These are phyloP conservation scores for Colletotrichum filicis DNA, from an alignment of 2,329 filamentous ascomycete genomes.

Conservation along the genomic window DNA sequence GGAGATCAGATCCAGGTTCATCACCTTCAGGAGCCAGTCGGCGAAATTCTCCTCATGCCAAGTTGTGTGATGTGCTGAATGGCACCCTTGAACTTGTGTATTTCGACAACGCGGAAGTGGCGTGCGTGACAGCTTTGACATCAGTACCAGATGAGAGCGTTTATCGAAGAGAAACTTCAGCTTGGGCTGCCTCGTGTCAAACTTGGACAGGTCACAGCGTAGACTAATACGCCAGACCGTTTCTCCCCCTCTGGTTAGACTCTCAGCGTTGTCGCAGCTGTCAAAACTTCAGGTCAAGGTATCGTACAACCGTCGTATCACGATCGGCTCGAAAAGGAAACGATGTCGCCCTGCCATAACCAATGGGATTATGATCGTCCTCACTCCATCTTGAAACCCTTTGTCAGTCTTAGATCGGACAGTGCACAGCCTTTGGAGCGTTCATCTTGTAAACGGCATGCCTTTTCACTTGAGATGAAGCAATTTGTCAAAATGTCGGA, in stretches of 20 bases:
- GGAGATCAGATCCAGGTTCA: conserved; percentile 22
- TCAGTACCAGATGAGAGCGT: not conserved
- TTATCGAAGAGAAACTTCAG: conserved; percentile 5
- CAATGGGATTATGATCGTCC: not conserved
- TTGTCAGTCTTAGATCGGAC: not conserved
- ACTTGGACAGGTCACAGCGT: conserved; percentile 17
- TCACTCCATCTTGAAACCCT: not conserved
- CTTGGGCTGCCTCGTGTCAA: conserved; percentile 20
- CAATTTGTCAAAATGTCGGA: not conserved
- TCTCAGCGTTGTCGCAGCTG: not conserved
- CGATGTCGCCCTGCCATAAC: not conserved
- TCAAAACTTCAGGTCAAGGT: not conserved
- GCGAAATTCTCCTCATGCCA: not conserved
- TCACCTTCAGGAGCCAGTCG: conserved; percentile 10
- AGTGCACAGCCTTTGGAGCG: not conserved
- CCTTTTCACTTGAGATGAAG: conserved; percentile 5
- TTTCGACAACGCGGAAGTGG: not conserved
- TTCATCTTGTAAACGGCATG: conserved; percentile 4
- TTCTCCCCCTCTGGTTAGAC: not conserved
- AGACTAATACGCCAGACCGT: not conserved
- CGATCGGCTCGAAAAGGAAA: not conserved
- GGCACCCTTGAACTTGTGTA: not conserved
- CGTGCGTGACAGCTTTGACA: not conserved
- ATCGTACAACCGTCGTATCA: not conserved
- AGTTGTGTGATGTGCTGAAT: not conserved